These are phyloP conservation scores for Alternaria triticimaculans DNA, from an alignment of 2,329 filamentous ascomycete species.

Conservation along the genomic window DNA sequence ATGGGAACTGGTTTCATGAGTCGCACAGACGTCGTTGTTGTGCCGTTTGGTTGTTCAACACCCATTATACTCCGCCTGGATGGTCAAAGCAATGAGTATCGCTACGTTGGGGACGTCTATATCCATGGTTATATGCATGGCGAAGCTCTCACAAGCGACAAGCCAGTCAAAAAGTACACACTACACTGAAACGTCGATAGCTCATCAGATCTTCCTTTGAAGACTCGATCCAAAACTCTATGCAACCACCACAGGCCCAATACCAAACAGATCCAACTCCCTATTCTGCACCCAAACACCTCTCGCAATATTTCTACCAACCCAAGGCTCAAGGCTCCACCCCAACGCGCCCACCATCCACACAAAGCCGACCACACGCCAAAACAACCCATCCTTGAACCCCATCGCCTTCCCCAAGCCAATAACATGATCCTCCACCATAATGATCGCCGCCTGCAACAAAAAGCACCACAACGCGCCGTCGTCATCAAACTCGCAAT, in stretches of 20 bases:
- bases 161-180: not conserved
- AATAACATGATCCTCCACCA: conserved; percentile 41
- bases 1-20: not conserved
- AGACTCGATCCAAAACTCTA: not conserved
- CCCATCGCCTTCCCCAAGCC: conserved; percentile 28
- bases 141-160: not conserved
- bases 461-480: conserved; percentile 27
- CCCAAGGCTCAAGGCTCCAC: conserved; percentile 13
- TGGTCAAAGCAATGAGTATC: not conserved
- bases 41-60: not conserved
- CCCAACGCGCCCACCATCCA: conserved; percentile 34
- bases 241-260: conserved; percentile 19
- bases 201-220: too few species aligned
- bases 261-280: conserved; percentile 24
- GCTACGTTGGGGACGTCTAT: not conserved
- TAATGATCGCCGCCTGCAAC: conserved; percentile 32
- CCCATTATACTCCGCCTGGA: not conserved
- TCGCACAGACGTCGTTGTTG: not conserved
- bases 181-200: not conserved
- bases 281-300: conserved; percentile 32
- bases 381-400: conserved; percentile 15
- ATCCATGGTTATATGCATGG: not conserved
- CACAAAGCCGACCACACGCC: conserved; percentile 28
- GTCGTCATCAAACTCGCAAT: conserved; percentile 22
- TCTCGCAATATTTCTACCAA: conserved; percentile 3